Evolutionary conservation across 164 flowering plant genomes (phyloP).

Genomic region (Annona squamosa): DNA sequence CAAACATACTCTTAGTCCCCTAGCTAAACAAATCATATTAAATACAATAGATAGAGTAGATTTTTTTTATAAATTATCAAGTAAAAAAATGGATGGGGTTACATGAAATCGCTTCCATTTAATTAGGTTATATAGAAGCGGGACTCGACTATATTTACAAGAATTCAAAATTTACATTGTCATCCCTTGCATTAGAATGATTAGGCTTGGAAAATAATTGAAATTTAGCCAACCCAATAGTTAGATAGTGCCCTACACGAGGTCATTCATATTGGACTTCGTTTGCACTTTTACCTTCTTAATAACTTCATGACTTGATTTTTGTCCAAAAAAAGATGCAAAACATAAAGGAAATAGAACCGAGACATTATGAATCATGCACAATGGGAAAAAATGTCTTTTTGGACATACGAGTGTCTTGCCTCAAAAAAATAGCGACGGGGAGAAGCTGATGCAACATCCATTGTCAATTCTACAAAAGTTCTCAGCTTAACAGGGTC

Average conservation of each 20-base stretch:
- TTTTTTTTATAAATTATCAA: too few relatives aligned
- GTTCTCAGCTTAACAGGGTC: slow-evolving; percentile 57
- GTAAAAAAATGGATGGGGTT: too few relatives aligned
- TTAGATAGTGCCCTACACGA: background rate
- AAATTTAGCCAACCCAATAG: background rate
- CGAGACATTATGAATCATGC: background rate
- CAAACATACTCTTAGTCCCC: too few relatives aligned
- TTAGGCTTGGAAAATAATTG: background rate
- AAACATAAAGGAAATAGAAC: background rate
- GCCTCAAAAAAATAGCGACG: slow-evolving; percentile 96
- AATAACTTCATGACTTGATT: background rate
- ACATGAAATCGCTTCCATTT: too few relatives aligned
- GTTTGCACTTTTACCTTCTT: background rate
- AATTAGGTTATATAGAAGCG: too few relatives aligned
- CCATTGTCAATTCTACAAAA: slow-evolving; percentile 84
- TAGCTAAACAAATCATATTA: too few relatives aligned
- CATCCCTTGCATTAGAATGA: too few relatives aligned
- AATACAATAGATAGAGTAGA: too few relatives aligned
- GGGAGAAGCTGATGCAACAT: slow-evolving; percentile 94
- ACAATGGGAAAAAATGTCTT: background rate
- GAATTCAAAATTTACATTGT: too few relatives aligned
- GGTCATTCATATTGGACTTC: background rate
- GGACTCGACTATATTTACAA: too few relatives aligned
- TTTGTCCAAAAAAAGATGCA: background rate
- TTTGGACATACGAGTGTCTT: slow-evolving; percentile 29